These are phyloP conservation scores for Fomitopsis serialis DNA, from an alignment of 768 basidiomycete genomes.

Conservation along the genomic window DNA sequence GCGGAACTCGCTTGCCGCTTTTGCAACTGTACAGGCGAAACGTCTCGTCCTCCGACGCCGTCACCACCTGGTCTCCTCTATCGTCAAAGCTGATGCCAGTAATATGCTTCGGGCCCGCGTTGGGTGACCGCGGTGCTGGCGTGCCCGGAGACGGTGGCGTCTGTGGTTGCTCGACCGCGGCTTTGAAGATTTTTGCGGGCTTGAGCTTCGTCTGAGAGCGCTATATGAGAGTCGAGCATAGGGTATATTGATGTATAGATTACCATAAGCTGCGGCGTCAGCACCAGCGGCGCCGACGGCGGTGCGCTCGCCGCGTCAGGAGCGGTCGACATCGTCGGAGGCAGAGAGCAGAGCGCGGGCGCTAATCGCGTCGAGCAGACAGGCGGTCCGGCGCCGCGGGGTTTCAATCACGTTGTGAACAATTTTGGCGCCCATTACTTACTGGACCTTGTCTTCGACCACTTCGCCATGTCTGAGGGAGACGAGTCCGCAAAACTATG, in stretches of 20 bases:
- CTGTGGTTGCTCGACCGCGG: constrained; percentile 56
- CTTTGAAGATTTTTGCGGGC: constrained; percentile 85
- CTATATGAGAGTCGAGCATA: background rate
- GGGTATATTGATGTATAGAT: background rate
- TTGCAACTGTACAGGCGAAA: constrained; percentile 87
- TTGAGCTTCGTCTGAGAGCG: constrained; percentile 64
- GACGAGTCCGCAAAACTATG: constrained; percentile 88
- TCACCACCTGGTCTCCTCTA: constrained; percentile 79
- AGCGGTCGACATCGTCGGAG: constrained; percentile 11
- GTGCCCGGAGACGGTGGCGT: constrained; percentile 41
- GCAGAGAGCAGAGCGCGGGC: constrained; percentile 1
- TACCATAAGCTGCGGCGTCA: constrained; percentile 30
- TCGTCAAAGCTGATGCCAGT: constrained; percentile 92
- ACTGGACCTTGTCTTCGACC: background rate
- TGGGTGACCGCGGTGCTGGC: constrained; percentile 23
- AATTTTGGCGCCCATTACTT: constrained; percentile 6
- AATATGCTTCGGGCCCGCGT: constrained; percentile 61
- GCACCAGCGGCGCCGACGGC: constrained; percentile 10
- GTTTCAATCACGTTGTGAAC: constrained; percentile 37
- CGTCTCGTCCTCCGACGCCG: constrained; percentile 87
- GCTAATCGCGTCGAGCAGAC: constrained; percentile 2
- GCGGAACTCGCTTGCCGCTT: constrained; percentile 83
- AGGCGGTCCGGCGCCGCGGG: constrained; percentile 33
- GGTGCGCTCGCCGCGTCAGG: constrained; percentile 6
- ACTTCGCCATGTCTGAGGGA: constrained; percentile 51